Conservation (phyloP, 805 yeast species). For the Yarrowia hollandica region DNA sequence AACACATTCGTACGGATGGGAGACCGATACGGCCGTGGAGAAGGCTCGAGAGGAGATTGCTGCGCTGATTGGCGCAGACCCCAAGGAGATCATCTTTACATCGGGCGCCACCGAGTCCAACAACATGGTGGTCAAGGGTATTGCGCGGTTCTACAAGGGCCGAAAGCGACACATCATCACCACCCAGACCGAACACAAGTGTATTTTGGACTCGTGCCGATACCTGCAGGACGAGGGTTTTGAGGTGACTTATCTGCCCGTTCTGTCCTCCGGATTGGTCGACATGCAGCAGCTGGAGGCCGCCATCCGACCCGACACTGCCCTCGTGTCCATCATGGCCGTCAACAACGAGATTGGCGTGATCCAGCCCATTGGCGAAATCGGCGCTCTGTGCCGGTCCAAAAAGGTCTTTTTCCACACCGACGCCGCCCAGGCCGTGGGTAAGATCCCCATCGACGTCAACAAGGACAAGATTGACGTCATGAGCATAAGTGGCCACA, state of each 20-base stretch:
- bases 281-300: constrained; percentile 73
- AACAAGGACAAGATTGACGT: constrained; percentile 90
- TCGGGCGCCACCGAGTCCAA: constrained; percentile 98
- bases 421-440: constrained; percentile 96
- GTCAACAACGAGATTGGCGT: constrained; percentile 99
- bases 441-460: constrained; percentile 90
- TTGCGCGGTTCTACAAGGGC: constrained; percentile 85
- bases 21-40: constrained; percentile 90
- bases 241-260: constrained; percentile 91
- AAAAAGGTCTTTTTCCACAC: constrained; percentile 95
- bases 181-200: constrained; percentile 95
- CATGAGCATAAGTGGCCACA: constrained; percentile 92
- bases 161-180: constrained; percentile 94
- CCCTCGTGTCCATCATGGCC: constrained; percentile 89
- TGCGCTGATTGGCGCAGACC: constrained; percentile 81
- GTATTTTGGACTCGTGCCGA: constrained; percentile 96
- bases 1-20: constrained; percentile 99
- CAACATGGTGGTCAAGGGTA: constrained; percentile 94
- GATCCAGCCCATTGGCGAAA: constrained; percentile 91
- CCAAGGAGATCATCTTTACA: constrained; percentile 95
- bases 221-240: constrained; percentile 95
- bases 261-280: constrained; percentile 74
- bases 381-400: constrained; percentile 81
- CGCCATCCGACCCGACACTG: constrained; percentile 88
- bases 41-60: constrained; percentile 82